phyloP scores from a whole-genome alignment of 768 basidiomycete genomes.

The Mycena epipterygia region DNA sequence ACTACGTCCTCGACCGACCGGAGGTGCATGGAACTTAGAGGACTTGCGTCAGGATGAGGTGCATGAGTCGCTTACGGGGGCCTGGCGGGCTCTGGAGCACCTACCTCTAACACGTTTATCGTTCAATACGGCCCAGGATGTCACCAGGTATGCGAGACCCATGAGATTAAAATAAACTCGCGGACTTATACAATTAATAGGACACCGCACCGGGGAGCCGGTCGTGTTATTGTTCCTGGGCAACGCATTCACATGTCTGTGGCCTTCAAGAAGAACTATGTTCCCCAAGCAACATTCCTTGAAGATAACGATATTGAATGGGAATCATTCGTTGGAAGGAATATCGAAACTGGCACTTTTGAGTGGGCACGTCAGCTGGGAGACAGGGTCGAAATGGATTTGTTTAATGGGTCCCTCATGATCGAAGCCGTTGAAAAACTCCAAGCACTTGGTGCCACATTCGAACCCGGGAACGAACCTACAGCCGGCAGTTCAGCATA shows the following conservation, averaged over 20 bases:
- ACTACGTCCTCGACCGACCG: neutral
- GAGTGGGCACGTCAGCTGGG: neutral
- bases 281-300: neutral
- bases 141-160: neutral
- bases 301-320: neutral
- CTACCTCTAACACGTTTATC: neutral
- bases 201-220: neutral
- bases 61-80: neutral
- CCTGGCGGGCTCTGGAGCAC: neutral
- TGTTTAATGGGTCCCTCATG: slow-evolving; percentile 7
- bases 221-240: slow-evolving; percentile 3
- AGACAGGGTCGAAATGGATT: slow-evolving; percentile 1
- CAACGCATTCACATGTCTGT: slow-evolving; percentile 13
- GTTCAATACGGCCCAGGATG: neutral
- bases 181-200: neutral
- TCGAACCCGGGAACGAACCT: too few relatives aligned
- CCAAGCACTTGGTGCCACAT: too few relatives aligned
- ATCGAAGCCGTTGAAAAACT: neutral
- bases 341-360: neutral
- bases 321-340: neutral
- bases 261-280: neutral
- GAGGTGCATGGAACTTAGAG: neutral
- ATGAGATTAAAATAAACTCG: neutral
- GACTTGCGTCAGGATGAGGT: neutral
- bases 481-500: too few relatives aligned